A percentile compares a stretch with the other conserved stretches of the same genome.
Evolutionary conservation across 2,329 filamentous ascomycete species (phyloP).

Genomic region (Ascochyta rabiei): DNA sequence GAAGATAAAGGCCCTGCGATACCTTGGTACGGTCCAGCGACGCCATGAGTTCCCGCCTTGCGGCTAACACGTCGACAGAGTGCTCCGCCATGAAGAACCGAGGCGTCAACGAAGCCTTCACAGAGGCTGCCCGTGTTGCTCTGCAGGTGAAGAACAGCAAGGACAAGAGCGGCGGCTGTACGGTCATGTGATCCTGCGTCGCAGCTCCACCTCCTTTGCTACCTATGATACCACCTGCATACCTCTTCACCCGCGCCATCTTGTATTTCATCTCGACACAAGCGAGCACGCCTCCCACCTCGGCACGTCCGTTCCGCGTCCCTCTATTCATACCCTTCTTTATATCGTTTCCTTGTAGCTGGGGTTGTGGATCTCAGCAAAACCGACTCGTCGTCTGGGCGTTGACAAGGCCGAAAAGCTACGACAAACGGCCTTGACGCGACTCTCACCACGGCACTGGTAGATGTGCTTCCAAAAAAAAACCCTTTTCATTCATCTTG

Average conservation of each 20-base stretch:
- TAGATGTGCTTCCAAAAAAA: not conserved
- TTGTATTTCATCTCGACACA: not conserved
- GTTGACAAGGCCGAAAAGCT: not conserved
- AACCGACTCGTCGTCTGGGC: not conserved
- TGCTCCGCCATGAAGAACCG: conserved; percentile 98
- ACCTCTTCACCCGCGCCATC: not conserved
- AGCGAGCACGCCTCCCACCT: conserved; percentile 1
- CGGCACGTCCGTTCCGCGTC: conserved; percentile 3
- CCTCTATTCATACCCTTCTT: conserved; percentile 20
- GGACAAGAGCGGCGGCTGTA: conserved; percentile 53
- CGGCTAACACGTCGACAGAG: conserved; percentile 59
- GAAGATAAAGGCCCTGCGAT: conserved; percentile 89
- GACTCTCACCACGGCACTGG: not conserved
- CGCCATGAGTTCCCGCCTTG: not conserved
- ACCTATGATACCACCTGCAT: not conserved
- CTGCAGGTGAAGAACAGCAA: conserved; percentile 63
- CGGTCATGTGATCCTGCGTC: conserved; percentile 35
- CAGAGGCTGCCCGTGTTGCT: conserved; percentile 93
- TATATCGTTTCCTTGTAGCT: conserved; percentile 12
- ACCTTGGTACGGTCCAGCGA: conserved; percentile 66
- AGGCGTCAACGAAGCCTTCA: conserved; percentile 98
- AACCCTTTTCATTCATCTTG: conserved; percentile 1
- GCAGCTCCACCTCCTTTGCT: conserved; percentile 3
- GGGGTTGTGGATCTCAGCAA: conserved; percentile 8
- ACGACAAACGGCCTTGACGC: not conserved